These are phyloP conservation scores for Scheffersomyces segobiensis DNA, from an alignment of 1,139 yeast species.

Conservation along the genomic window DNA sequence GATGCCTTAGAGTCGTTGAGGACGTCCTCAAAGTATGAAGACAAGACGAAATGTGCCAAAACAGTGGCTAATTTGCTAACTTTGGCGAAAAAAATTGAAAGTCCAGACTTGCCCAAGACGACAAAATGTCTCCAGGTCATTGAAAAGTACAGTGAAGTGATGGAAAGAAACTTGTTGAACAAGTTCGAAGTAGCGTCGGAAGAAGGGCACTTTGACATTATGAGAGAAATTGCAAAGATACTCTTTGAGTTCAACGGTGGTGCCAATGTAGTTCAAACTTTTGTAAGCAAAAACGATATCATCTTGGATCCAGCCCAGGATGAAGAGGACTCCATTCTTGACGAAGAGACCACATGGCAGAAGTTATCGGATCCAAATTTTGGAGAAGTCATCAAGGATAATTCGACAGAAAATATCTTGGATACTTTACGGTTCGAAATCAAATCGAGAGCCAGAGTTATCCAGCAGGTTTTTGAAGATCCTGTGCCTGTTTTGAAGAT, in stretches of 20 bases:
- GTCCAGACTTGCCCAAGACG: constrained; percentile 53
- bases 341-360: constrained; percentile 41
- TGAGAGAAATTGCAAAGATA: constrained; percentile 80
- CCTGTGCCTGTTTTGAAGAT: constrained; percentile 65
- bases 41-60: constrained; percentile 66
- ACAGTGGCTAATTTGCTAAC: constrained; percentile 65
- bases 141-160: constrained; percentile 69
- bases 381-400: constrained; percentile 31
- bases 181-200: constrained; percentile 63
- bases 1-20: constrained; percentile 59
- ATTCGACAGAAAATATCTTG: constrained; percentile 34
- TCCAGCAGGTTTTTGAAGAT: constrained; percentile 70
- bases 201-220: constrained; percentile 57
- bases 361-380: constrained; percentile 38
- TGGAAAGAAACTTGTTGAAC: constrained; percentile 67
- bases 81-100: constrained; percentile 61
- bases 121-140: constrained; percentile 53
- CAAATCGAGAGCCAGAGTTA: constrained; percentile 71
- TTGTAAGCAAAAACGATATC: constrained; percentile 78
- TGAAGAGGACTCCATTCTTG: constrained; percentile 39
- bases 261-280: constrained; percentile 75
- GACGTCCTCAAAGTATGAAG: constrained; percentile 42
- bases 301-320: constrained; percentile 48
- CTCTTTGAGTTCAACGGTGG: constrained; percentile 85
- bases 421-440: constrained; percentile 45